Conservation (phyloP, 208 protist genomes). For the Tritrichomonas foetus region DNA sequence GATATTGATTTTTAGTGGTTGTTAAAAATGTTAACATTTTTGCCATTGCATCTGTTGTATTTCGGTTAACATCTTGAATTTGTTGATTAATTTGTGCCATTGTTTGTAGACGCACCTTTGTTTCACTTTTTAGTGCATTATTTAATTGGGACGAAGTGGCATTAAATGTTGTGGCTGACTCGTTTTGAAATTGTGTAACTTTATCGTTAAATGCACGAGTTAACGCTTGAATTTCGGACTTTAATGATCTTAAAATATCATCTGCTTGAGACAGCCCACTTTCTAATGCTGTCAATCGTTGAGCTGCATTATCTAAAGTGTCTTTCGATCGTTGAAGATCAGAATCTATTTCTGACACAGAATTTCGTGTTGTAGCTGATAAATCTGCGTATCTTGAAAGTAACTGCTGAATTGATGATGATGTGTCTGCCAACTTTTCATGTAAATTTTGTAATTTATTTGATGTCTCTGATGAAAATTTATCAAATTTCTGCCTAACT, state of each 20-base stretch:
- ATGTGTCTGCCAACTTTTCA: conserved; percentile 16
- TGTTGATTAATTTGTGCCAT: not conserved
- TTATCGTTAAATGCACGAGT: not conserved
- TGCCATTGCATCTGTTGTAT: not conserved
- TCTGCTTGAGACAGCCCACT: not conserved
- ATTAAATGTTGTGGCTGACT: not conserved
- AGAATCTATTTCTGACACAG: not conserved
- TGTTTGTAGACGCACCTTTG: not conserved
- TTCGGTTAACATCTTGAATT: not conserved
- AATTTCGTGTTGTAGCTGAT: not conserved
- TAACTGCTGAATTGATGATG: not conserved
- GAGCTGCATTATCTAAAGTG: not conserved
- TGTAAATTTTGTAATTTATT: conserved; percentile 31
- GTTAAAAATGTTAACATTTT: not conserved
- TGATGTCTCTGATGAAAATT: conserved; percentile 18
- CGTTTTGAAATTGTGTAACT: conserved; percentile 4
- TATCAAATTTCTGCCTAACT: conserved; percentile 37
- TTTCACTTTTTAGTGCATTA: not conserved
- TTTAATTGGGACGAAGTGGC: not conserved
- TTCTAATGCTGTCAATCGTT: not conserved
- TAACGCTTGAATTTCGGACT: not conserved
- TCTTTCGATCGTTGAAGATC: conserved; percentile 4
- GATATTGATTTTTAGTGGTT: conserved; percentile 26
- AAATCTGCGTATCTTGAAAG: not conserved
- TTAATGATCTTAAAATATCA: not conserved